Percentiles rank a stretch among this genome's conserved stretches.
These are phyloP conservation scores for Diacronema lutheri DNA, from an alignment of 78 protist species.

Conservation along the genomic window DNA sequence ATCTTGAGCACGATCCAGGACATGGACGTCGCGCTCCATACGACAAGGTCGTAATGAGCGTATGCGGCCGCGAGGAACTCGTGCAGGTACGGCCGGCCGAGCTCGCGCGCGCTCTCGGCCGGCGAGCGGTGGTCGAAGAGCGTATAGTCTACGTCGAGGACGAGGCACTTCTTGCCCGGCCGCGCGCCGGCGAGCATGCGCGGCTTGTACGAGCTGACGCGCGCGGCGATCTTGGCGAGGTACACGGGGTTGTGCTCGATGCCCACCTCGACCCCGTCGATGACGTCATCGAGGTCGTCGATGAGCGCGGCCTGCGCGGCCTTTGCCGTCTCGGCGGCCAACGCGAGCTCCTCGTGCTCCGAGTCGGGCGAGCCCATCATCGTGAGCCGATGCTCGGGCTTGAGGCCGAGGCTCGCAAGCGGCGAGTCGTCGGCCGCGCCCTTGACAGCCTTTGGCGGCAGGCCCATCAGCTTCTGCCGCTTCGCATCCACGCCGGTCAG, in stretches of 20 bases:
- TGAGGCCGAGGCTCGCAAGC: background rate
- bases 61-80: slow-evolving; percentile 41
- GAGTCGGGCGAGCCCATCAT: background rate
- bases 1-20: slow-evolving; percentile 26
- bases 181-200: slow-evolving; percentile 5
- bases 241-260: background rate
- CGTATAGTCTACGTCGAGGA: slow-evolving; percentile 47
- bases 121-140: slow-evolving; percentile 14
- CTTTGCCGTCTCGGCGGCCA: background rate
- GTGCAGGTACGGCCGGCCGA: slow-evolving; percentile 46
- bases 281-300: background rate
- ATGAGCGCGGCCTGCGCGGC: background rate
- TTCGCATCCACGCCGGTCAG: background rate
- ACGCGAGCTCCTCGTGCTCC: background rate
- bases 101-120: slow-evolving; percentile 5
- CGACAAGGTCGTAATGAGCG: slow-evolving; percentile 29
- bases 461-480: slow-evolving; percentile 1
- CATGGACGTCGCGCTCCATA: slow-evolving; percentile 39
- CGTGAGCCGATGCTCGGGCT: background rate
- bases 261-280: no score
- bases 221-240: background rate
- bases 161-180: slow-evolving; percentile 38
- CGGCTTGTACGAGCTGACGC: background rate
- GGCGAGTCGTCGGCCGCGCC: background rate
- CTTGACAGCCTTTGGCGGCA: no score